Conservation (phyloP, 2,329 filamentous ascomycete species). For the Thermothelomyces thermophilus region DNA sequence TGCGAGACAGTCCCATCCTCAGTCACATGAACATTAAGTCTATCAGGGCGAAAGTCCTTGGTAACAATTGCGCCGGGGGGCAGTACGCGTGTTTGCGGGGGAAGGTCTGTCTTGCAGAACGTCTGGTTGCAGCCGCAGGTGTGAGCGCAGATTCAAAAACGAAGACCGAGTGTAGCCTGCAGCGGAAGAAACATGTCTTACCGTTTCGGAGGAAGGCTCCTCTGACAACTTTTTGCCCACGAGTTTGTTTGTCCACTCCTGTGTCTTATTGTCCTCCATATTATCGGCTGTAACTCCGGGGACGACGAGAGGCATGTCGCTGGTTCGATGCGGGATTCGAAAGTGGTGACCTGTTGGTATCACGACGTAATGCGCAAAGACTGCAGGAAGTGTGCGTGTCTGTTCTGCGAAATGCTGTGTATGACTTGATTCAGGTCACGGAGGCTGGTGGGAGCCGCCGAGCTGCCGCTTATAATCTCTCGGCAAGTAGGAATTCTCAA, state of each 20-base stretch:
- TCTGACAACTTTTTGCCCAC: constrained; percentile 58
- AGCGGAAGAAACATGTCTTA: constrained; percentile 29
- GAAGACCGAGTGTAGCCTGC: too few species aligned
- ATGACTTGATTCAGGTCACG: too few species aligned
- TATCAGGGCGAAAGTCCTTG: constrained; percentile 46
- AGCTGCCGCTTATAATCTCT: neutral
- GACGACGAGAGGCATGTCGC: constrained; percentile 60
- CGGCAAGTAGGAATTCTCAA: too few species aligned
- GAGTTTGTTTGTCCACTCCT: constrained; percentile 56
- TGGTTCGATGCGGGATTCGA: neutral
- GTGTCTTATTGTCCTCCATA: constrained; percentile 39
- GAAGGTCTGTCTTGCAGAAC: constrained; percentile 55
- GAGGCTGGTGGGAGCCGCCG: too few species aligned
- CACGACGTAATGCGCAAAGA: neutral
- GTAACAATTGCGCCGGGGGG: constrained; percentile 52
- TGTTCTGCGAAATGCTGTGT: too few species aligned
- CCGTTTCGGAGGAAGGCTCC: constrained; percentile 44
- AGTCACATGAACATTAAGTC: constrained; percentile 54
- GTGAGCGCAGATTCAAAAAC: neutral
- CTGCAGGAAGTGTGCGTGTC: too few species aligned
- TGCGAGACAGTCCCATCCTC: constrained; percentile 56
- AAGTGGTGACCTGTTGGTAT: neutral
- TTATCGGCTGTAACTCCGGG: constrained; percentile 46
- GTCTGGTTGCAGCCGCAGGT: constrained; percentile 34
- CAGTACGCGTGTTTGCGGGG: constrained; percentile 50